phyloP scores from a whole-genome alignment of 2,329 filamentous ascomycete genomes.

The Aspergillus sp. region DNA sequence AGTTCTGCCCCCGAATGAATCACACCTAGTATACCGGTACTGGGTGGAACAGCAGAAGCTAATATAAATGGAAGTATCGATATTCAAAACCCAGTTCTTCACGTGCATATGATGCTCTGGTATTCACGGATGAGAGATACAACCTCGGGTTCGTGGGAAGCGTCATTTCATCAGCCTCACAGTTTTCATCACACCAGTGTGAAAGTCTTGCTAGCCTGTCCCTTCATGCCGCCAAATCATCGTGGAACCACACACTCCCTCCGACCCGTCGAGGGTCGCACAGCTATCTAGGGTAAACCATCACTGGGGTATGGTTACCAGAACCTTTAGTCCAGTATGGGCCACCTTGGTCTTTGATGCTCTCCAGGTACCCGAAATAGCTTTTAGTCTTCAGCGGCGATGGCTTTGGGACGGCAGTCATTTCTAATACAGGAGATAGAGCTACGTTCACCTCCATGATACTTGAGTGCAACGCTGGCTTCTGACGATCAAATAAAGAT shows the following conservation, averaged over 20 bases:
- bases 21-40: not conserved
- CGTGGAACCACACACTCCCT: slow-evolving; percentile 17
- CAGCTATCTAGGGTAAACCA: slow-evolving; percentile 8
- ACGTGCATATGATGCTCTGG: slow-evolving; percentile 10
- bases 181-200: slow-evolving; percentile 4
- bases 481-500: not conserved
- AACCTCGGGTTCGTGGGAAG: slow-evolving; percentile 7
- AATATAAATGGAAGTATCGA: slow-evolving; percentile 10
- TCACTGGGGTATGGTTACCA: slow-evolving; percentile 1
- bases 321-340: not conserved
- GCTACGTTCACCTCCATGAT: not conserved
- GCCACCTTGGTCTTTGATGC: not conserved
- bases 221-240: slow-evolving; percentile 10
- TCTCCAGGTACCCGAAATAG: not conserved
- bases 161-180: slow-evolving; percentile 19
- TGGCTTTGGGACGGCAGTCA: not conserved
- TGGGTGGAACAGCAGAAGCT: not conserved
- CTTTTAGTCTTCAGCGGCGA: not conserved
- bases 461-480: not conserved
- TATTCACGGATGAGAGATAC: slow-evolving; percentile 11
- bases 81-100: slow-evolving; percentile 5
- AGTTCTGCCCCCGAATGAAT: not conserved
- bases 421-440: not conserved
- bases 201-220: slow-evolving; percentile 11
- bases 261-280: slow-evolving; percentile 18